Percentiles rank a stretch among this genome's conserved stretches.
Evolutionary conservation across 495 filamentous ascomycete genomes (phyloP).

Genomic region (Neurospora africana): DNA sequence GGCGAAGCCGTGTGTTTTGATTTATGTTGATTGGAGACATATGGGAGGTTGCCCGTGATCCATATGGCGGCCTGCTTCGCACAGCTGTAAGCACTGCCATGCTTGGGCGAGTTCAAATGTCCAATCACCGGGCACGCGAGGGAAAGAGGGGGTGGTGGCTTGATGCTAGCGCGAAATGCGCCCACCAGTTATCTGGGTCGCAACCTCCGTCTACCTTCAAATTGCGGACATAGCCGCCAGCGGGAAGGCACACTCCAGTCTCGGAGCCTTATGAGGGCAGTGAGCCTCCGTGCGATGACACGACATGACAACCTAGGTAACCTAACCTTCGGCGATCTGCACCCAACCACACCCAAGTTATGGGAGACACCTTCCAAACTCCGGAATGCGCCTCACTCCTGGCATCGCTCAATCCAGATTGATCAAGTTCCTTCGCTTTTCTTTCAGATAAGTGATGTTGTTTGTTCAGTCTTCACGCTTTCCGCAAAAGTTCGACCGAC

Average conservation of each 20-base stretch:
- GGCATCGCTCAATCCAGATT: neutral
- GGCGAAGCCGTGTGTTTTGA: neutral
- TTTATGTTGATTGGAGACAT: neutral
- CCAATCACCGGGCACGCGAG: neutral
- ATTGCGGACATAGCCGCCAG: no score
- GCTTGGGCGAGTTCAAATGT: neutral
- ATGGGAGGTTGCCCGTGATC: neutral
- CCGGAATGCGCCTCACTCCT: neutral
- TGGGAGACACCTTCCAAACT: no score
- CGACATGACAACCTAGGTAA: no score
- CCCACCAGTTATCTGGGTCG: no score
- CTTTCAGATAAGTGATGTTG: neutral
- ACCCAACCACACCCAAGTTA: no score
- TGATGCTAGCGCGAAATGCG: neutral
- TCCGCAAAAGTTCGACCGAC: neutral
- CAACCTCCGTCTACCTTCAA: no score
- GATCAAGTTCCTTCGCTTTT: neutral
- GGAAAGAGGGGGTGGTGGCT: neutral
- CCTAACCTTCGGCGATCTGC: no score
- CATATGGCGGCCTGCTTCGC: no score
- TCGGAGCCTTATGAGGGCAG: no score
- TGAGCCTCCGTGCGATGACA: no score
- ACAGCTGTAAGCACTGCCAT: neutral
- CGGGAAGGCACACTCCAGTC: no score
- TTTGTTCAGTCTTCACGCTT: neutral